Evolutionary conservation across 257 asterid genomes (phyloP).

Genomic region (Jasminum sambac): DNA sequence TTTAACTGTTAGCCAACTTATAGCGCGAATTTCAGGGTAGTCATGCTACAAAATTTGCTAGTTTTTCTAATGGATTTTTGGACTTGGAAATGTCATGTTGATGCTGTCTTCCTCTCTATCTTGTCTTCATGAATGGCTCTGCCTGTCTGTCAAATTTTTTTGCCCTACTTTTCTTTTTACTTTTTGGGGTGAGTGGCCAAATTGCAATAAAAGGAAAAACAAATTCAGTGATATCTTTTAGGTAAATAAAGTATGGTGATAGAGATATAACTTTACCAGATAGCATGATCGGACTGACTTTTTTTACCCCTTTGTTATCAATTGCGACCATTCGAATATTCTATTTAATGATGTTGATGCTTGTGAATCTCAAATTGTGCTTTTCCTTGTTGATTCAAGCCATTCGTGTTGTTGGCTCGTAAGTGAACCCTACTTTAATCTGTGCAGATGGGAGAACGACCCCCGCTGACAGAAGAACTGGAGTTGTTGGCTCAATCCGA

Average conservation of each 20-base stretch:
- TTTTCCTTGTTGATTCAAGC: not conserved
- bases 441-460: constrained; percentile 42
- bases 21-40: not conserved
- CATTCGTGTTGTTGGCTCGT: not conserved
- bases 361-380: not conserved
- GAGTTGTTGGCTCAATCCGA: constrained; percentile 29
- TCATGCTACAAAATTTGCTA: not conserved
- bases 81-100: not conserved
- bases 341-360: not conserved
- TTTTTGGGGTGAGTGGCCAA: not conserved
- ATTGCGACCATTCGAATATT: not conserved
- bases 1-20: not conserved
- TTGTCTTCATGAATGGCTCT: too few relatives aligned
- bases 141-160: too few relatives aligned
- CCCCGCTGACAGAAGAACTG: constrained; percentile 33
- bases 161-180: too few relatives aligned
- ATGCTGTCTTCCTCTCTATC: not conserved
- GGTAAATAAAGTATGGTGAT: not conserved
- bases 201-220: not conserved
- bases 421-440: not conserved
- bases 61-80: not conserved
- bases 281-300: not conserved
- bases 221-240: not conserved
- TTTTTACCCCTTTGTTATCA: not conserved
- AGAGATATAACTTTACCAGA: not conserved